Conservation (phyloP, 2,329 filamentous ascomycete species). For the Pestalotiopsis sp. region DNA sequence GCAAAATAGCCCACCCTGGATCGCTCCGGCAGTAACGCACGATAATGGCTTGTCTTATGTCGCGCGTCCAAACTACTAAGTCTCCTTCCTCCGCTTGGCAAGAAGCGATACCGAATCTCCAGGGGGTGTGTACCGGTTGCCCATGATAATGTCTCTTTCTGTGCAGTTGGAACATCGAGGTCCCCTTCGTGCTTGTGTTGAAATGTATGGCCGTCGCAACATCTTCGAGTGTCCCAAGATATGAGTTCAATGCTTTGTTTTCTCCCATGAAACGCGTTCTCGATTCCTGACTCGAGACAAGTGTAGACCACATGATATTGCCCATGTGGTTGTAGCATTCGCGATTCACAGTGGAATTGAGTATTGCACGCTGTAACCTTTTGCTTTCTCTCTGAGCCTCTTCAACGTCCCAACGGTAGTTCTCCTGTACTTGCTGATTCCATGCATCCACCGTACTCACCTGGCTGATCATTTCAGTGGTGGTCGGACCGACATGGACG, state of each 20-base stretch:
- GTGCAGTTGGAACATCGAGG: neutral
- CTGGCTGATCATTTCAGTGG: neutral
- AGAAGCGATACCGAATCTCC: conserved; percentile 15
- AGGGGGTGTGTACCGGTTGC: neutral
- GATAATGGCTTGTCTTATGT: conserved; percentile 1
- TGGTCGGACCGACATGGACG: conserved; percentile 12
- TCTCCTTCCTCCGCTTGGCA: conserved; percentile 6
- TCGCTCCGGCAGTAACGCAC: neutral
- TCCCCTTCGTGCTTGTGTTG: neutral
- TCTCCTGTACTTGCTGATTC: conserved; percentile 10
- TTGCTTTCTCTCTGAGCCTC: conserved; percentile 13
- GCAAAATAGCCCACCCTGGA: neutral
- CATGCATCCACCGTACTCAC: conserved; percentile 10
- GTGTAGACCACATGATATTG: conserved; percentile 6
- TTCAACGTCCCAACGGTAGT: conserved; percentile 6
- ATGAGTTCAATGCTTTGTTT: neutral
- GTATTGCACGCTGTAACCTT: conserved; percentile 1
- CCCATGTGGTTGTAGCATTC: conserved; percentile 12
- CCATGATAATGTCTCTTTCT: neutral
- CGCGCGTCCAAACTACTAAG: conserved; percentile 4
- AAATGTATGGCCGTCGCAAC: neutral
- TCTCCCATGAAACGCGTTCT: neutral
- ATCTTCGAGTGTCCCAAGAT: neutral
- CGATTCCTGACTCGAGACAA: neutral
- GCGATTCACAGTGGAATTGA: neutral